A percentile compares a stretch with the other conserved stretches of the same genome.
Evolutionary conservation across 371 early-diverging fungal species (phyloP).

Genomic region (Chytridiales sp.): DNA sequence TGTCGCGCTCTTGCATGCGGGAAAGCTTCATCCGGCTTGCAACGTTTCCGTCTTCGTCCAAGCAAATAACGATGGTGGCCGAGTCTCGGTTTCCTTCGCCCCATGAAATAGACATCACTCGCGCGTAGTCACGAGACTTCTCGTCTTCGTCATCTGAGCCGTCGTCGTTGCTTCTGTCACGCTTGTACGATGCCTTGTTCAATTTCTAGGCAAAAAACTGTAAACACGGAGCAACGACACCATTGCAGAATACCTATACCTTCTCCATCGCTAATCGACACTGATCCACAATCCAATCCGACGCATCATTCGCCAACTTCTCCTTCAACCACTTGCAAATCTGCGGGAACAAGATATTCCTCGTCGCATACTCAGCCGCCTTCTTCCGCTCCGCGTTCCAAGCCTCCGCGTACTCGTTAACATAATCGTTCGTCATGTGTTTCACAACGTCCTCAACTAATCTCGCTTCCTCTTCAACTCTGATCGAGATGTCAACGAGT

Average conservation of each 20-base stretch:
- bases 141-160: slow-evolving; percentile 37
- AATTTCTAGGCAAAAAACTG: slow-evolving; percentile 54
- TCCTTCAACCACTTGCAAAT: slow-evolving; percentile 75
- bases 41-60: slow-evolving; percentile 78
- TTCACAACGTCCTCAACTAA: slow-evolving; percentile 62
- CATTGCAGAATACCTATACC: slow-evolving; percentile 13
- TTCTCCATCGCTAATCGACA: slow-evolving; percentile 64
- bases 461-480: slow-evolving; percentile 58
- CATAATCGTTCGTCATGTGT: slow-evolving; percentile 56
- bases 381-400: slow-evolving; percentile 83
- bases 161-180: slow-evolving; percentile 15
- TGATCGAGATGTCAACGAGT: slow-evolving; percentile 65
- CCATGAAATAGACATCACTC: slow-evolving; percentile 81
- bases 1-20: slow-evolving; percentile 51
- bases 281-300: slow-evolving; percentile 65
- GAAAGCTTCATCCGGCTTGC: slow-evolving; percentile 49
- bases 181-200: slow-evolving; percentile 66
- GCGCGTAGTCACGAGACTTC: slow-evolving; percentile 61
- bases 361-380: slow-evolving; percentile 61
- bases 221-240: not conserved
- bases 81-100: slow-evolving; percentile 71
- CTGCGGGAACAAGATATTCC: slow-evolving; percentile 68
- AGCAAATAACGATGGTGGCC: slow-evolving; percentile 68
- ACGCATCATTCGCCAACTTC: slow-evolving; percentile 68
- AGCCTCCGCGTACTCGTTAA: slow-evolving; percentile 61